These are phyloP conservation scores for Epichloe typhina DNA, from an alignment of 2,329 filamentous ascomycete genomes.

Conservation along the genomic window DNA sequence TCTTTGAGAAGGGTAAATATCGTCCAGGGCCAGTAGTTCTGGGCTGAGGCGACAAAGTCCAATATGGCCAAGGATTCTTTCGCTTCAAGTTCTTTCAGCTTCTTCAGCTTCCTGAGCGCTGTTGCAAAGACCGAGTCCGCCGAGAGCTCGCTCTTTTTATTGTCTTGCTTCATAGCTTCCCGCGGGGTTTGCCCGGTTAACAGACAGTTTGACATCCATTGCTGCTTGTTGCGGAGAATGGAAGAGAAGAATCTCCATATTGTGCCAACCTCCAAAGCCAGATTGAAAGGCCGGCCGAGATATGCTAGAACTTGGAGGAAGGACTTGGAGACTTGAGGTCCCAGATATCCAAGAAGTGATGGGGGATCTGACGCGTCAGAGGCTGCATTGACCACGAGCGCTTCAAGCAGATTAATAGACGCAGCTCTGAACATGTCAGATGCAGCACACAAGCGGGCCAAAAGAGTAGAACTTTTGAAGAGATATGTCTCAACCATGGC, in stretches of 20 bases:
- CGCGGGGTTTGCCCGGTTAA: conserved; percentile 78
- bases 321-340: conserved; percentile 66
- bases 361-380: conserved; percentile 65
- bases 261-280: conserved; percentile 48
- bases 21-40: conserved; percentile 94
- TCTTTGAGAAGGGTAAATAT: conserved; percentile 69
- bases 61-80: conserved; percentile 61
- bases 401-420: conserved; percentile 57
- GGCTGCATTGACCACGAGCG: conserved; percentile 57
- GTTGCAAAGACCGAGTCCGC: conserved; percentile 56
- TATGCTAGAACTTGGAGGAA: conserved; percentile 69
- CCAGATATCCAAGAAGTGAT: conserved; percentile 86
- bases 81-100: conserved; percentile 50
- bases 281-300: conserved; percentile 61
- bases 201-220: conserved; percentile 90
- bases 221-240: conserved; percentile 78
- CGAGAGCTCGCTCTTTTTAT: conserved; percentile 35
- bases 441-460: conserved; percentile 64
- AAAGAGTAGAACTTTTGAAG: conserved; percentile 65
- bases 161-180: conserved; percentile 49
- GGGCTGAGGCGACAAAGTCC: conserved; percentile 75
- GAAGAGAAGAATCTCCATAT: conserved; percentile 81
- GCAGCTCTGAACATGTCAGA: conserved; percentile 52
- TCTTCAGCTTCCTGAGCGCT: conserved; percentile 57
- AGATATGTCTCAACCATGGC: conserved; percentile 62